Percentiles rank a stretch among this genome's conserved stretches.
Evolutionary conservation across 108 stramenopile genomes (phyloP).

Genomic region (Cyclotella atomus): DNA sequence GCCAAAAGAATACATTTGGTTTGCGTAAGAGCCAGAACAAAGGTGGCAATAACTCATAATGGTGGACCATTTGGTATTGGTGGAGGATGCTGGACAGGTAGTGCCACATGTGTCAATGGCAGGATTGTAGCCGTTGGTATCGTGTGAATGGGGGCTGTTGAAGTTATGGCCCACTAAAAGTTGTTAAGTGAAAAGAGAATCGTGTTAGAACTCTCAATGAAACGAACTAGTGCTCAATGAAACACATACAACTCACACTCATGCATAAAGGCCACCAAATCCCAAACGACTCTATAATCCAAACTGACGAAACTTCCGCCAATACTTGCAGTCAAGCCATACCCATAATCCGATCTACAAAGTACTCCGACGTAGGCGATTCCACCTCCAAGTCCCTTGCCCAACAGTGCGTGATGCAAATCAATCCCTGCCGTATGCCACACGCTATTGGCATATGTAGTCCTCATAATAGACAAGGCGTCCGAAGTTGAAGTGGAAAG

Average conservation of each 20-base stretch:
- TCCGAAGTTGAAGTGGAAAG: background rate
- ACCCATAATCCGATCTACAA: constrained; percentile 9
- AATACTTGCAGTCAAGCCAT: constrained; percentile 15
- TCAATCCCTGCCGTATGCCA: constrained; percentile 4
- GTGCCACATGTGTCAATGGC: constrained; percentile 23
- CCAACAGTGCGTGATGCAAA: constrained; percentile 33
- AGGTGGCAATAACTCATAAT: constrained; percentile 32
- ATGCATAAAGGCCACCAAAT: constrained; percentile 20
- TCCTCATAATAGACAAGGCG: constrained; percentile 11
- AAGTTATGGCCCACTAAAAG: constrained; percentile 4
- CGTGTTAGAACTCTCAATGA: too few relatives aligned
- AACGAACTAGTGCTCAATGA: too few relatives aligned
- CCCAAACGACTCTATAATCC: constrained; percentile 14
- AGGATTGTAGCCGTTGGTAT: constrained; percentile 3
- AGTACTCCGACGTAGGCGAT: constrained; percentile 25
- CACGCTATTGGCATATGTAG: background rate
- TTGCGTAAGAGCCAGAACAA: constrained; percentile 1
- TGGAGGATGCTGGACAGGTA: background rate
- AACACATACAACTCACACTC: too few relatives aligned
- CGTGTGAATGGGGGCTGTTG: constrained; percentile 7
- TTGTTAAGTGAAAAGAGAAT: too few relatives aligned
- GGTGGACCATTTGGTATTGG: constrained; percentile 2
- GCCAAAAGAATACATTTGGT: constrained; percentile 29
- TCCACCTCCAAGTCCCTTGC: constrained; percentile 13
- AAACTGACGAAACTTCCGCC: constrained; percentile 7